phyloP scores from a whole-genome alignment of 257 asterid species.

The Datura wrightii region DNA sequence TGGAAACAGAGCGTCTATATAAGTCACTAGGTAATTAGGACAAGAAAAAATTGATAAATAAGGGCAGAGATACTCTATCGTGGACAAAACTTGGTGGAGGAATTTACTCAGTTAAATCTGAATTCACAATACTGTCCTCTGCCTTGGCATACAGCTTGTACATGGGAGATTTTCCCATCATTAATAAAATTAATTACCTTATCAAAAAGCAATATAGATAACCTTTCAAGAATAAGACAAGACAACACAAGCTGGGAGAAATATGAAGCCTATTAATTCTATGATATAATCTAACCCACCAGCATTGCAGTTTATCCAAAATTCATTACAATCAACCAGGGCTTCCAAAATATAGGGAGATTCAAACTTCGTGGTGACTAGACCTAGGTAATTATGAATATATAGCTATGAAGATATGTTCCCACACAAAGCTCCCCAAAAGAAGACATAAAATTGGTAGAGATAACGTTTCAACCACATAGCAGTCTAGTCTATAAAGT shows the following conservation, averaged over 20 bases:
- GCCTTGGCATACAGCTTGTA: neutral
- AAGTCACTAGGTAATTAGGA: neutral
- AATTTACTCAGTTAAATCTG: neutral
- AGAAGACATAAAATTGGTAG: neutral
- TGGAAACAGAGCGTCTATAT: neutral
- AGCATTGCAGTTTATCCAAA: slow-evolving; percentile 16
- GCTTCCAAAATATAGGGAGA: neutral
- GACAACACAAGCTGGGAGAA: neutral
- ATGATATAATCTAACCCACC: neutral
- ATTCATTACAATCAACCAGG: neutral
- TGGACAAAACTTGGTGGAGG: neutral
- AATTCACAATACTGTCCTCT: neutral
- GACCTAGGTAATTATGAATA: neutral
- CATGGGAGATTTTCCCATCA: neutral
- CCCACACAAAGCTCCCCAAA: neutral
- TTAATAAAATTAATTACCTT: neutral
- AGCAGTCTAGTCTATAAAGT: neutral
- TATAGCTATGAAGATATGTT: neutral
- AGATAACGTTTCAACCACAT: neutral
- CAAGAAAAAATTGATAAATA: neutral
- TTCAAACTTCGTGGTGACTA: slow-evolving; percentile 10
- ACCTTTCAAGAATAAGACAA: neutral
- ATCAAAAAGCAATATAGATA: neutral
- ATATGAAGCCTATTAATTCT: slow-evolving; percentile 9
- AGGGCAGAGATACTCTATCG: neutral